Conservation (phyloP, 1,284 basidiomycete genomes). For the Sutorius eximius region DNA sequence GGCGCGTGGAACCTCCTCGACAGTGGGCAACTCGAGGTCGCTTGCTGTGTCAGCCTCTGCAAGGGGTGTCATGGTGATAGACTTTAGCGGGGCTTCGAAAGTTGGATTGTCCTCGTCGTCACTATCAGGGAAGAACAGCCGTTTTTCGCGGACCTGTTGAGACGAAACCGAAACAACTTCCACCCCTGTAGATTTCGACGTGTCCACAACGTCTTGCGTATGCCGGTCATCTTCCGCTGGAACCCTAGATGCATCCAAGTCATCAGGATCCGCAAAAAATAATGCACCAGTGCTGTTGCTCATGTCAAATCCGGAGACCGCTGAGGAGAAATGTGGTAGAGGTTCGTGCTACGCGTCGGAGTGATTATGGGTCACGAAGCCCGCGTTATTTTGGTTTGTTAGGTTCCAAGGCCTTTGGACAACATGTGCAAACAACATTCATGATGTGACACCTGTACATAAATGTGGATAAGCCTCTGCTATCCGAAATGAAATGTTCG, state of each 20-base stretch:
- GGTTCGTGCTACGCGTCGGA: slow-evolving; percentile 12
- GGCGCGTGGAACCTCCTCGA: slow-evolving; percentile 38
- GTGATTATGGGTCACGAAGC: background rate
- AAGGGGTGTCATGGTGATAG: slow-evolving; percentile 13
- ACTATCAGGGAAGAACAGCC: slow-evolving; percentile 58
- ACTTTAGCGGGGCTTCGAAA: slow-evolving; percentile 16
- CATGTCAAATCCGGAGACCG: slow-evolving; percentile 10
- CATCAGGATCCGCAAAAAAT: slow-evolving; percentile 42
- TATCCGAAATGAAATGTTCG: too few species aligned
- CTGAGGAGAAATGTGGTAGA: background rate
- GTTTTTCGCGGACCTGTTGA: slow-evolving; percentile 26
- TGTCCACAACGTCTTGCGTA: background rate
- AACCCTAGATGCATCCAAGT: slow-evolving; percentile 24
- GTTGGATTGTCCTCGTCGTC: slow-evolving; percentile 50
- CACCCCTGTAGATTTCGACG: background rate
- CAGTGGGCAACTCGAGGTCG: slow-evolving; percentile 34
- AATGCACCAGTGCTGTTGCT: slow-evolving; percentile 6
- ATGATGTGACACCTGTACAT: too few species aligned
- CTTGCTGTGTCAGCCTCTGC: slow-evolving; percentile 31
- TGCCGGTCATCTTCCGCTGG: slow-evolving; percentile 1
- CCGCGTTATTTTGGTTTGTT: slow-evolving; percentile 31
- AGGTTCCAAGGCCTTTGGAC: slow-evolving; percentile 2
- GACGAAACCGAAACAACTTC: slow-evolving; percentile 2
- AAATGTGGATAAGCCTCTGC: too few species aligned
- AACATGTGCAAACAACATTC: slow-evolving; percentile 16